Evolutionary conservation across 805 yeast species (phyloP).

Genomic region (Tanozyma kutaoensis): DNA sequence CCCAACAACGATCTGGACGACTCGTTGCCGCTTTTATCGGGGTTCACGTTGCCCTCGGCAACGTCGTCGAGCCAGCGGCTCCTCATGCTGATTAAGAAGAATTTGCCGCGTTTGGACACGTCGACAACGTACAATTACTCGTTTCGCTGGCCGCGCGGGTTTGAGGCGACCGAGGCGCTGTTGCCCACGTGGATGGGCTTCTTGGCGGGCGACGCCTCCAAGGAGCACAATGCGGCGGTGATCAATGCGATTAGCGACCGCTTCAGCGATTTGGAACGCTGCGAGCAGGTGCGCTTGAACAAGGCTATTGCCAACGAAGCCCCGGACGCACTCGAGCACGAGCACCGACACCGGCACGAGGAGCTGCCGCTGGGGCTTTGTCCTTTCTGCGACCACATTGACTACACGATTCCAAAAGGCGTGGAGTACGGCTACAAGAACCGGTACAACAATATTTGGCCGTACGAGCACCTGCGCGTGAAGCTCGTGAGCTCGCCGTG

Average conservation of each 20-base stretch:
- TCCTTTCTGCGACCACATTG: conserved; percentile 26
- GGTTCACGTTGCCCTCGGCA: conserved; percentile 28
- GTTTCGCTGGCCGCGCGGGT: conserved; percentile 10
- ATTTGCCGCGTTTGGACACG: conserved; percentile 11
- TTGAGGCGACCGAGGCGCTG: conserved; percentile 3
- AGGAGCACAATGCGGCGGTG: conserved; percentile 8
- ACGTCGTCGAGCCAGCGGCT: conserved; percentile 22
- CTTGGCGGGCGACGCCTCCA: conserved; percentile 6
- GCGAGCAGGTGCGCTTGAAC: conserved; percentile 24
- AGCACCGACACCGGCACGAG: too few relatives aligned
- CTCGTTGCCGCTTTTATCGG: conserved; percentile 14
- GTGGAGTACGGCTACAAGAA: conserved; percentile 73
- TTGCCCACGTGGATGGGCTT: conserved; percentile 23
- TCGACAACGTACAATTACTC: conserved; percentile 8
- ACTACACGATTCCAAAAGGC: conserved; percentile 37
- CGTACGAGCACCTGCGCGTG: conserved; percentile 79
- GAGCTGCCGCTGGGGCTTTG: conserved; percentile 30
- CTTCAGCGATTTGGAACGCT: conserved; percentile 24
- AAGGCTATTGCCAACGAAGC: conserved; percentile 14
- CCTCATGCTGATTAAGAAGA: conserved; percentile 21
- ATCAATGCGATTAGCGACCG: conserved; percentile 12
- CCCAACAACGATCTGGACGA: conserved; percentile 1
- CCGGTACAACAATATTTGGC: conserved; percentile 79
- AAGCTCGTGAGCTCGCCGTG: conserved; percentile 23
- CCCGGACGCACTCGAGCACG: too few relatives aligned